Evolutionary conservation across 2,329 filamentous ascomycete species (phyloP).

Genomic region (Rutstroemia sp.): DNA sequence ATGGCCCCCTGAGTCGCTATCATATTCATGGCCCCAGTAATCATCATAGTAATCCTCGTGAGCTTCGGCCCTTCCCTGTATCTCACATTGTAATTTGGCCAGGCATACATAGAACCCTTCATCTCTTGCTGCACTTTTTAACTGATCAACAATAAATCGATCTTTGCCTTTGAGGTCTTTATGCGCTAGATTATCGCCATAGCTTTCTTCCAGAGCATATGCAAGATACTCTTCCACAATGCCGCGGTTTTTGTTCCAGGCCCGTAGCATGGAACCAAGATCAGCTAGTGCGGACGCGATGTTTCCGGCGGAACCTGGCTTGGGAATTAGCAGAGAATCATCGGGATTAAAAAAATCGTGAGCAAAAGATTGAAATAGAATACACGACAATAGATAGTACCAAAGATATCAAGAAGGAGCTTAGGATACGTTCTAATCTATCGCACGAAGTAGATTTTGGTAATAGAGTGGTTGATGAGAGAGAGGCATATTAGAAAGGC

Average conservation of each 20-base stretch:
- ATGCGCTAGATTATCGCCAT: background rate
- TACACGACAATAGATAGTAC: too few relatives aligned
- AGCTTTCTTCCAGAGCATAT: background rate
- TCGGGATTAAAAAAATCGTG: too few relatives aligned
- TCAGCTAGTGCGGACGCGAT: background rate
- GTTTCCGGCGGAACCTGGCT: background rate
- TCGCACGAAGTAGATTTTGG: too few relatives aligned
- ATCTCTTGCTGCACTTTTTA: background rate
- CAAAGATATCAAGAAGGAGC: too few relatives aligned
- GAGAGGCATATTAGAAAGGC: too few relatives aligned
- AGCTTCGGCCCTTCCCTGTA: background rate
- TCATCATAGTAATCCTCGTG: background rate
- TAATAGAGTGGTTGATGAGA: too few relatives aligned
- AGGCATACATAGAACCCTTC: background rate
- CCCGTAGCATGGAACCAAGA: background rate
- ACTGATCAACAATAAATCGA: background rate
- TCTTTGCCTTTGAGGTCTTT: background rate
- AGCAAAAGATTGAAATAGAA: too few relatives aligned
- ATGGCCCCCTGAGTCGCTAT: too few relatives aligned
- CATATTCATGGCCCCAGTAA: background rate
- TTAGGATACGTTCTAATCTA: too few relatives aligned
- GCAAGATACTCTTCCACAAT: background rate
- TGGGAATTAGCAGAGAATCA: too few relatives aligned
- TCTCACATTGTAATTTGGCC: background rate
- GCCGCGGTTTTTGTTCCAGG: background rate